Evolutionary conservation across 441 rosid species (phyloP), one percentile per base, ranked within the genome.

Genomic region (Populus tomentosa): DNA sequence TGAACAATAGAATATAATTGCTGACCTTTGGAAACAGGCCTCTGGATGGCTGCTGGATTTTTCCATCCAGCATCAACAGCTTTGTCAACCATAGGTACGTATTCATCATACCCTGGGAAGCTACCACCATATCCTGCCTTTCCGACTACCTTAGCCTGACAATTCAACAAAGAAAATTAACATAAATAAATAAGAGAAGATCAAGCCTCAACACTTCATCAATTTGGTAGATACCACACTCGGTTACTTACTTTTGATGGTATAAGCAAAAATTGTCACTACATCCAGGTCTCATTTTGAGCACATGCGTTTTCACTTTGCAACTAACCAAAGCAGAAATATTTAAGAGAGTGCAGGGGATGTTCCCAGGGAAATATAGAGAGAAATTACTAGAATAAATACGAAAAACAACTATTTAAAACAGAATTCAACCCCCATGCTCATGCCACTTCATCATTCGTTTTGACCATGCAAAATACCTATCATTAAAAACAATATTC

Each of bases 71-170:
- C 85, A 75, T 94, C 95, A 63, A 96, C 99, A 42, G 95, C 94
- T 86, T 96, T 96, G 86, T 96, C 99, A 78, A 96, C 98, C 98
- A 94, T 92, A 20, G 99, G 99, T 72, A 93, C 95, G 82, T 91
- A 96, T 80, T 96, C 99, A 89, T 94, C 99, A 79, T 96, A 94
- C 33, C 97, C 98, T 2, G 92, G 80, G 85, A 90, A 94, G 77
- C 82, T 87, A 80, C 87, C 85, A 72, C 88, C 88, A 85, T 88
- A 86, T 87, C 88, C 83, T 32, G 91, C 84, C 86, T 86, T 94
- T 67, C 93, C 98, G 78, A 78, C 87, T 23, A 86, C 71, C 90
- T 90, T 96, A 71, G 92, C 89, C 98, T 96, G 88, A 72, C 82
- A 78, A 79, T 78, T 75, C 83, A 72, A 69, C 67, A 70, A 69